Evolutionary conservation across 148 eudicot species (phyloP).

Genomic region (Diospyros kaki): DNA sequence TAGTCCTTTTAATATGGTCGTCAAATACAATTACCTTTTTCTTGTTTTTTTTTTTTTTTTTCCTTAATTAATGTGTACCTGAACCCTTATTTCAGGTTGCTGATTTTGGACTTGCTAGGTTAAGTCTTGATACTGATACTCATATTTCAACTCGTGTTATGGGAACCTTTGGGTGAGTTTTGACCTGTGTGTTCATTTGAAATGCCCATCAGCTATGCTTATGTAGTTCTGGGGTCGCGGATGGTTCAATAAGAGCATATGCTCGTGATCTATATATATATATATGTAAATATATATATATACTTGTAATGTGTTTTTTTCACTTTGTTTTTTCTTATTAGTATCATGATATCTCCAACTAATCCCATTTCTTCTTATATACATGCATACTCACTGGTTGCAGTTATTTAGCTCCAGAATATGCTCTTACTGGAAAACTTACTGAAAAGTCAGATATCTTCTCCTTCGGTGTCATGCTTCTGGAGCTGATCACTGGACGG

Average conservation of each 20-base stretch:
- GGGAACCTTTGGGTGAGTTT: slow-evolving; percentile 56
- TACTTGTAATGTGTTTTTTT: background rate
- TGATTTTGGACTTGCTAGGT: slow-evolving; percentile 79
- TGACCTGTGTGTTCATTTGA: background rate
- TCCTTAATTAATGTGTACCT: background rate
- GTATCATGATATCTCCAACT: slow-evolving; percentile 8
- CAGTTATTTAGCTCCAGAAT: slow-evolving; percentile 83
- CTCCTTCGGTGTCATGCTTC: slow-evolving; percentile 73
- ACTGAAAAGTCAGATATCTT: slow-evolving; percentile 68
- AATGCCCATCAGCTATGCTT: background rate
- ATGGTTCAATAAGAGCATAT: background rate
- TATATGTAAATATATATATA: background rate
- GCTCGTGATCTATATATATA: background rate
- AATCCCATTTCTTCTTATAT: background rate
- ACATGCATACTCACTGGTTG: slow-evolving; percentile 15
- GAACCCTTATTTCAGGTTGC: slow-evolving; percentile 51
- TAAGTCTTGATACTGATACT: slow-evolving; percentile 62
- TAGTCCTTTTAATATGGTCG: background rate
- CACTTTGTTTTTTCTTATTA: background rate
- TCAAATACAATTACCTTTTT: background rate
- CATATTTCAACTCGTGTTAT: slow-evolving; percentile 46
- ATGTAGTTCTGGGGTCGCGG: too few species aligned
- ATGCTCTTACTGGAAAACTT: slow-evolving; percentile 72
- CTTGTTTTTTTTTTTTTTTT: background rate
- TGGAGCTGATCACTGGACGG: slow-evolving; percentile 72